Evolutionary conservation across 1,139 yeast genomes (phyloP), one percentile per base, ranked within the genome.

Genomic region (Blastobotrys persicus): DNA sequence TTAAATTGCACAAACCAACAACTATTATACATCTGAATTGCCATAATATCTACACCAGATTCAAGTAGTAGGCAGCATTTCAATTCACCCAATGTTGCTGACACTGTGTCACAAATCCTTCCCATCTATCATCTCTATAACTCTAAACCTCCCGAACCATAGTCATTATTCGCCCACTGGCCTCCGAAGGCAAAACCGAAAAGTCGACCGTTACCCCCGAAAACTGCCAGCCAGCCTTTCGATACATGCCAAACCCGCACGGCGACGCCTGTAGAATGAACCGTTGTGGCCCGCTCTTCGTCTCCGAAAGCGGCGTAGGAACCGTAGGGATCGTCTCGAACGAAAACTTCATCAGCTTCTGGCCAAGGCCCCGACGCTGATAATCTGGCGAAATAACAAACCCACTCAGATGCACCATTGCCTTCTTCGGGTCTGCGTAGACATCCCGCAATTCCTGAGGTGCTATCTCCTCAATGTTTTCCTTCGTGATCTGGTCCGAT

Each of bases 301-400:
- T 37, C 19, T 37, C 28, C 3, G 41, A 37, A n/a, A 47, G 39
- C 9, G 38, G 39, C 2, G 40, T 28, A 17, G 45, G 39, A 2
- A 28, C 37, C 11, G 18, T 26, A 31, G 46, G 46, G 31, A 47
- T 47, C 7, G 18, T 14, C 13, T 44, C 45, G 43, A 47, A 23
- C 12, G 42, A 18, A 12, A 18, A 39, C 16, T 37, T 31, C 37
- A 47, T n/a, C 6, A 47, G 32, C 18, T 28, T 23, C 4, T 31
- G 18, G 6, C 50, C 50, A 6, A 47, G 20, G 2, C 50, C 50
- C 26, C 38, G 31, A 9, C 44, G 44, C 31, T 43, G 50, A 19
- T 43, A 33, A 38, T 44, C 47, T 16, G 50, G 50, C 12, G 42
- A 18, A 11, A 47, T 39, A 12, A 37, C 17, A 14, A 37, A 37